Evolutionary conservation across 73 alveolate genomes (phyloP).

Genomic region (Tetrahymena thermophila): DNA sequence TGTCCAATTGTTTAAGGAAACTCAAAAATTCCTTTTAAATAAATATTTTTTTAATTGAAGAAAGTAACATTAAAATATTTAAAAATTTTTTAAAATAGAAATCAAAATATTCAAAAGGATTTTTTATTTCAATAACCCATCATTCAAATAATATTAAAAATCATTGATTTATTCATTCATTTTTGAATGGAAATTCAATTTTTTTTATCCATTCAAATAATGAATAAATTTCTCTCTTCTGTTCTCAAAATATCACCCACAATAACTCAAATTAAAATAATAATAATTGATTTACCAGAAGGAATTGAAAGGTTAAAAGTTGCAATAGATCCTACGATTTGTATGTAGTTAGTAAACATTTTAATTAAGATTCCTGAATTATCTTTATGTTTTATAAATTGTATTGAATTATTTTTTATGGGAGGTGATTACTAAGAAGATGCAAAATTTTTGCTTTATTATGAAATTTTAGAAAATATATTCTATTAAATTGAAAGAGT

Average conservation of each 20-base stretch:
- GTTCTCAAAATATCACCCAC: too few species aligned
- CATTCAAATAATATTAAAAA: too few species aligned
- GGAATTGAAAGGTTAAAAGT: constrained; percentile 15
- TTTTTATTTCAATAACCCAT: too few species aligned
- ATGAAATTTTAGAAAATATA: too few species aligned
- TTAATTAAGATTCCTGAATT: constrained; percentile 22
- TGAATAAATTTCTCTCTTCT: too few species aligned
- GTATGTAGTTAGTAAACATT: constrained; percentile 1
- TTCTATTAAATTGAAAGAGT: background rate
- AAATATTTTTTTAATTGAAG: too few species aligned
- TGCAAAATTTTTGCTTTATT: background rate
- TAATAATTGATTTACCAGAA: background rate
- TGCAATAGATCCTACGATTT: constrained; percentile 5
- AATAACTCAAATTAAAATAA: too few species aligned
- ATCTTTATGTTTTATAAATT: background rate
- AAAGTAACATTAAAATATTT: too few species aligned
- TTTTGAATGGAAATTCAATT: background rate
- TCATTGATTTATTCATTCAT: too few species aligned
- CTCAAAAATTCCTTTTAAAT: background rate
- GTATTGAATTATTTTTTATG: background rate
- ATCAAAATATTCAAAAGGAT: too few species aligned
- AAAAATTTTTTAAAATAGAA: too few species aligned
- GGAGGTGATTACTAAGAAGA: background rate
- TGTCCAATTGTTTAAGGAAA: background rate
- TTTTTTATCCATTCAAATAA: background rate